A percentile compares a stretch with the other conserved stretches of the same genome.
Evolutionary conservation across 208 protist genomes (phyloP).

Genomic region (Crithidia brevicula): DNA sequence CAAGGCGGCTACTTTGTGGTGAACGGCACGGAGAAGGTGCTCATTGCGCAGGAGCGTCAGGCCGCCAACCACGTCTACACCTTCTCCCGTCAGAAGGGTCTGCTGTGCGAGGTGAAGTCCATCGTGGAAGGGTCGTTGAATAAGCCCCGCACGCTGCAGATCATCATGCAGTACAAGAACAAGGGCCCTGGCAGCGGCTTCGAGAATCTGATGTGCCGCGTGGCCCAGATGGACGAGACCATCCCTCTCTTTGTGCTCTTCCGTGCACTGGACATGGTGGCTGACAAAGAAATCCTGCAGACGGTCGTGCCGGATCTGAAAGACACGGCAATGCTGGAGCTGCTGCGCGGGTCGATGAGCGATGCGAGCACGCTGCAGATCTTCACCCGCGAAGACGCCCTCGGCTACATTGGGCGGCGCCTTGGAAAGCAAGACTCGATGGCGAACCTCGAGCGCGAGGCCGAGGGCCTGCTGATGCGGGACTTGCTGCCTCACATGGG

Average conservation of each 20-base stretch:
- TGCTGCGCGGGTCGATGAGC: slow-evolving; percentile 92
- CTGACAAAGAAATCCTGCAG: slow-evolving; percentile 97
- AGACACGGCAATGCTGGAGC: slow-evolving; percentile 85
- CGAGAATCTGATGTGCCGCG: slow-evolving; percentile 81
- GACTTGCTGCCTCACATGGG: slow-evolving; percentile 92
- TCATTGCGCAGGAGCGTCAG: slow-evolving; percentile 96
- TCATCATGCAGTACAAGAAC: slow-evolving; percentile 96
- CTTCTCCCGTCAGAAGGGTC: slow-evolving; percentile 93
- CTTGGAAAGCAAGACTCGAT: slow-evolving; percentile 82
- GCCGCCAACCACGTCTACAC: slow-evolving; percentile 98
- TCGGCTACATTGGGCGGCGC: slow-evolving; percentile 95
- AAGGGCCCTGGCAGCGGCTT: slow-evolving; percentile 92
- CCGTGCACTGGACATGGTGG: slow-evolving; percentile 96
- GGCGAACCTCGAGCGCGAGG: slow-evolving; percentile 91
- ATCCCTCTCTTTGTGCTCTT: slow-evolving; percentile 97
- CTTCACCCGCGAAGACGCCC: slow-evolving; percentile 95
- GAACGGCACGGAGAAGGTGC: slow-evolving; percentile 99
- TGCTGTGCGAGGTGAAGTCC: slow-evolving; percentile 97
- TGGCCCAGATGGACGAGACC: slow-evolving; percentile 93
- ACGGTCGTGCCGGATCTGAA: slow-evolving; percentile 88
- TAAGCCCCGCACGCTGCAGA: slow-evolving; percentile 91
- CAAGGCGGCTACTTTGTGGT: slow-evolving; percentile 99
- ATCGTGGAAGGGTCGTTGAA: slow-evolving; percentile 88
- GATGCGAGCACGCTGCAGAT: slow-evolving; percentile 88
- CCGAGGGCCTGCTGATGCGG: slow-evolving; percentile 92